These are phyloP conservation scores for Citrus glauca DNA, from an alignment of 345 rosid species.

Conservation along the genomic window DNA sequence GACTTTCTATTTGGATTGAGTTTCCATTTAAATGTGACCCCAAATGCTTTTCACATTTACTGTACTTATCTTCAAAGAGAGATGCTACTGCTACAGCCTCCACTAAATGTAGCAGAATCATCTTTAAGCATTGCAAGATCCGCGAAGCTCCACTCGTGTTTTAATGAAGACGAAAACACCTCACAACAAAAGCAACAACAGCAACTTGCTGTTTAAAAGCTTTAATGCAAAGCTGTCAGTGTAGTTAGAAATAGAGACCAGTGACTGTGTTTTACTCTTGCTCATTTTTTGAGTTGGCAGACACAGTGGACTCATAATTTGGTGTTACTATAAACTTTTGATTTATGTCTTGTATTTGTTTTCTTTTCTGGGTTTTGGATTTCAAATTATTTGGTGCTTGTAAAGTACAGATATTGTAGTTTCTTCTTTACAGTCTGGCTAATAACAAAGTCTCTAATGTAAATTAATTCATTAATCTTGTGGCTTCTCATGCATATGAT, in stretches of 20 bases:
- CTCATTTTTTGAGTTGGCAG: conserved; percentile 8
- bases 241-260: conserved; percentile 26
- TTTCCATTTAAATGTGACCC: conserved; percentile 73
- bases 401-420: conserved; percentile 18
- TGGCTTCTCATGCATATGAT: conserved; percentile 17
- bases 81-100: conserved; percentile 55
- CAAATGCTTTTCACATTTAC: conserved; percentile 68
- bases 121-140: conserved; percentile 26
- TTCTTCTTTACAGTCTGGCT: conserved; percentile 36
- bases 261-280: conserved; percentile 12
- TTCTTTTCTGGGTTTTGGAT: conserved; percentile 21
- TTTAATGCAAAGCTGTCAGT: not conserved
- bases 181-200: conserved; percentile 60
- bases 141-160: conserved; percentile 37
- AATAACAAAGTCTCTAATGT: conserved; percentile 11
- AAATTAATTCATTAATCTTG: not conserved
- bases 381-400: conserved; percentile 16
- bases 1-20: conserved; percentile 85
- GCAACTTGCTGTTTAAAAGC: conserved; percentile 51
- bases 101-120: conserved; percentile 22
- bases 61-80: conserved; percentile 63
- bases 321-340: conserved; percentile 9
- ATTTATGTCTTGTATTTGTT: conserved; percentile 1
- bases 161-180: conserved; percentile 63
- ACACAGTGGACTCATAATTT: not conserved